phyloP scores from a whole-genome alignment of 306 rosid species.

The Nissolia schottii region DNA sequence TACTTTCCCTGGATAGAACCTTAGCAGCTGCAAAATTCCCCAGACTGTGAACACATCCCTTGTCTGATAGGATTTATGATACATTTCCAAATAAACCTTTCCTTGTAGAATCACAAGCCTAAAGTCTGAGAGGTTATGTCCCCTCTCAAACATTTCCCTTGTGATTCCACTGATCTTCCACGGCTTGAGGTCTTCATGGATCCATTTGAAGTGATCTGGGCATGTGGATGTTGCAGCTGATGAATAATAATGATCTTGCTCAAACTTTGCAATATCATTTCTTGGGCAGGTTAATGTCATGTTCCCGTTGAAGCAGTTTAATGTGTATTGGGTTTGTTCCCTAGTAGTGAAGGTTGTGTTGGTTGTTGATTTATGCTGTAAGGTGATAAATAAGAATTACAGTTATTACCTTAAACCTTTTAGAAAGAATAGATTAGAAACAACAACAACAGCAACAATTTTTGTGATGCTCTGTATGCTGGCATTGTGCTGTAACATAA shows the following conservation, averaged over 20 bases:
- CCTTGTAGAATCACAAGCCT: slow-evolving; percentile 42
- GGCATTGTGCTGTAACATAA: too few species aligned
- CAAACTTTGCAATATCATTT: neutral
- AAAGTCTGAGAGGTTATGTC: slow-evolving; percentile 20
- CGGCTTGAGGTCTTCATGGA: slow-evolving; percentile 48
- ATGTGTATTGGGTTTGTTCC: neutral
- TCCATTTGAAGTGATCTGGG: slow-evolving; percentile 47
- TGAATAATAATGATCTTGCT: neutral
- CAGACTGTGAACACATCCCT: slow-evolving; percentile 51
- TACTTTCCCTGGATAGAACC: slow-evolving; percentile 41
- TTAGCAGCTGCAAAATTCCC: slow-evolving; percentile 52
- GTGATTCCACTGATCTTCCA: slow-evolving; percentile 51
- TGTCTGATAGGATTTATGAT: slow-evolving; percentile 21
- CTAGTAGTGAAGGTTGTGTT: neutral
- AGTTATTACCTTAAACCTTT: too few species aligned
- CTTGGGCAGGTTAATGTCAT: neutral
- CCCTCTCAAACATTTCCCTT: slow-evolving; percentile 33
- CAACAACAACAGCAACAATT: too few species aligned
- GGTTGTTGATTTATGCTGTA: slow-evolving; percentile 6
- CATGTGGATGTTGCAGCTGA: slow-evolving; percentile 26
- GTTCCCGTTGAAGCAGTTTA: slow-evolving; percentile 4
- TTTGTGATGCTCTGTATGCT: neutral
- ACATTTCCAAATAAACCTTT: slow-evolving; percentile 34
- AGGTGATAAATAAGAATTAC: neutral
- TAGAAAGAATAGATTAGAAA: too few species aligned